Conservation (phyloP, 176 grass and related monocot genomes). For the Avena eriantha region DNA sequence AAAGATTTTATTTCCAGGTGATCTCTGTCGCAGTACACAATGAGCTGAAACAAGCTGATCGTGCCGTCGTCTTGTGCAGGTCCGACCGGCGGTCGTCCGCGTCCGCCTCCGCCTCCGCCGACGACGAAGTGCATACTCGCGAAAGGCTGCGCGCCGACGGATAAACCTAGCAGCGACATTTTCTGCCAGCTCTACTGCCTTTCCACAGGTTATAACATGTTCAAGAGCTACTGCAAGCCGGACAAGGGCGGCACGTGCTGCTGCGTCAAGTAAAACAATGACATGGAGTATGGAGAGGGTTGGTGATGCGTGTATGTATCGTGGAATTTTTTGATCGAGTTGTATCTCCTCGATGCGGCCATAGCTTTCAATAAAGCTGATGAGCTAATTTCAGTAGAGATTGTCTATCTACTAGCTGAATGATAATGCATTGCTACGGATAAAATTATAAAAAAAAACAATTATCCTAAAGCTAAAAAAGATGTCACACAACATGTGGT, state of each 20-base stretch:
- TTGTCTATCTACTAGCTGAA: too few species aligned
- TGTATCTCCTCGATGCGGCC: too few species aligned
- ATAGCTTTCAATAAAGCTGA: too few species aligned
- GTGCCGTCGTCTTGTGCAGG: neutral
- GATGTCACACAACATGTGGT: too few species aligned
- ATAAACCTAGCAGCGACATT: neutral
- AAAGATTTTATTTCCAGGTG: neutral
- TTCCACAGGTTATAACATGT: neutral
- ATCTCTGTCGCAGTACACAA: neutral
- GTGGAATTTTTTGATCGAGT: too few species aligned
- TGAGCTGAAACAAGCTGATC: neutral
- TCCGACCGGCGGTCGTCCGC: neutral
- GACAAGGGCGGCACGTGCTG: constrained; percentile 1
- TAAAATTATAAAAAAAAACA: too few species aligned
- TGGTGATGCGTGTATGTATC: too few species aligned
- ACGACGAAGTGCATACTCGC: neutral
- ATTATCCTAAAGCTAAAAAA: too few species aligned
- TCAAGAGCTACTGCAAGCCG: neutral
- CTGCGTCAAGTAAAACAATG: constrained; percentile 9
- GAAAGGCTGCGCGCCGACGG: neutral
- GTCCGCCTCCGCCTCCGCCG: neutral
- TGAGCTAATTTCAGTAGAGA: too few species aligned
- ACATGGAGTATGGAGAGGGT: neutral
- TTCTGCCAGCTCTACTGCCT: neutral
- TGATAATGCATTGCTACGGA: too few species aligned